Conservation (phyloP, 768 basidiomycete genomes). For the Tulasnella sp. region DNA sequence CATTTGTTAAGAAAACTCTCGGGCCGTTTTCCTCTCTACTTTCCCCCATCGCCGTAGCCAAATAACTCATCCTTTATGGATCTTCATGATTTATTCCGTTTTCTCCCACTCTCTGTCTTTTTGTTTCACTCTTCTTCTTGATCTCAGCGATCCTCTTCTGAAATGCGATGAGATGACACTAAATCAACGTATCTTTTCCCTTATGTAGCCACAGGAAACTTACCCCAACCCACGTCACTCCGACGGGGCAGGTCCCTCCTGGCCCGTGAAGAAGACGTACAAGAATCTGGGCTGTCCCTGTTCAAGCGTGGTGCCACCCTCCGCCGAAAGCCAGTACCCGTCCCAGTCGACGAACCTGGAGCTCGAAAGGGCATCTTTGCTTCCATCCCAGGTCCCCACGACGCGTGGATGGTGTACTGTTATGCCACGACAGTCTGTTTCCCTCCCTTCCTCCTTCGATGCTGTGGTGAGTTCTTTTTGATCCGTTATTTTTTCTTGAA, state of each 20-base stretch:
- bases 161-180: no score
- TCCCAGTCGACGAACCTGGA: conserved; percentile 19
- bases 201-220: conserved; percentile 61
- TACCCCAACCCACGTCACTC: conserved; percentile 43
- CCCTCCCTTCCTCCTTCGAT: conserved; percentile 62
- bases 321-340: conserved; percentile 44
- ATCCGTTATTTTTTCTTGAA: background rate
- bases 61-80: no score
- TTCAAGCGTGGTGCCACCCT: conserved; percentile 80
- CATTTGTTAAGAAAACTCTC: no score
- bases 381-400: conserved; percentile 78
- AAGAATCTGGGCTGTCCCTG: conserved; percentile 83
- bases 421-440: conserved; percentile 71
- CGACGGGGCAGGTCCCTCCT: conserved; percentile 85
- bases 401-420: conserved; percentile 93
- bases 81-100: no score
- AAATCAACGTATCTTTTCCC: background rate
- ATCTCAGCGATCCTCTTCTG: no score
- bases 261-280: conserved; percentile 79
- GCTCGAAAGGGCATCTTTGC: conserved; percentile 45
- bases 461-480: conserved; percentile 52
- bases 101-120: conserved; percentile 1
- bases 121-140: no score
- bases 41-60: no score
- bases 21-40: no score